Base-by-base conservation (phyloP, 2,329 filamentous ascomycete species). In the Alternaria triticina region DNA sequence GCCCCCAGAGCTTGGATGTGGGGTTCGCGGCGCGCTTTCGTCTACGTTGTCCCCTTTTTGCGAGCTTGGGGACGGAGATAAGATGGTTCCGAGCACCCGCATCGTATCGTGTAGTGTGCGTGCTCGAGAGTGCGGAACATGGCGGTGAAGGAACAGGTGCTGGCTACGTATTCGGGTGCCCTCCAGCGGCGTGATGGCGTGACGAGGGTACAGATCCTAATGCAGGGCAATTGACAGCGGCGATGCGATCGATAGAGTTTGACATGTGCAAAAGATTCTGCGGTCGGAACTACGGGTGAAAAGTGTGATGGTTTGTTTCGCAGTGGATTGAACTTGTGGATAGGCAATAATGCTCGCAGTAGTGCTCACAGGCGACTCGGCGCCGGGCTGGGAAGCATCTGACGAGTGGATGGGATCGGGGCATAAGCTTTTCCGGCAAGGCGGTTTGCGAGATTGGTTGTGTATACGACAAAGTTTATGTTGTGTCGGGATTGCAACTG, bases 1-100 rank as follows among this genome's bases (percentile, higher is more conserved):
- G 59, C 59, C 59, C 47, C 59, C 59, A 59, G 59, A 62, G 59
- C 59, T 62, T 49, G 59, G 59, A 62, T 62, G 59, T 62, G 59
- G 59, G 59, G 59, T 58, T 62, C 56, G 44, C 49, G 43, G 55
- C 23, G 45, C 28, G 54, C 47, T 54, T 58, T 43, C 12, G 54
- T 44, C 55, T 27, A 9, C 40, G 8, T 22, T 15, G 28, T 36
- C 59, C 59, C 59, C 55, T 58, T 59, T 62, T 59, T 25, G 55
- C 55, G 51, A 51, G 54, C 45, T 44, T 46, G 45, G 40, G 51
- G 47, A 25, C 56, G 57, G 56, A 59, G 56, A 59, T 49, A 22
- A 12, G 17, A 43, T 52, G 36, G 20, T 45, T 36, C 45, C 56
- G 60, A 43, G 40, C 25, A 25, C 17, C 56, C 56, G 50, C 43